Conservation (phyloP, 2,329 filamentous ascomycete genomes). For the Monosporascus sp. region DNA sequence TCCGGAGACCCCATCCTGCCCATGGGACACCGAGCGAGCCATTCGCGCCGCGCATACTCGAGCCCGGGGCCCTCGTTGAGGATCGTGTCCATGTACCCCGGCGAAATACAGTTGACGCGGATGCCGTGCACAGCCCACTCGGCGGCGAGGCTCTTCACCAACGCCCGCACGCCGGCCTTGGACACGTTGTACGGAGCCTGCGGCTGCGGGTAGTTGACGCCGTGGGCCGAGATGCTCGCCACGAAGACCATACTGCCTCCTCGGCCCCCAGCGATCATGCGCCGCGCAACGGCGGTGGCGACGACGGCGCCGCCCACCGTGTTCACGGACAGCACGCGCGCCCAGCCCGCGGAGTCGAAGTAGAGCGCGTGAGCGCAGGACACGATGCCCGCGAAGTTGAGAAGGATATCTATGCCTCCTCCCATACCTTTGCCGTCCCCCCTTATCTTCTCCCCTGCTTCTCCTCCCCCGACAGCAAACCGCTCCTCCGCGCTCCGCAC, state of each 20-base stretch:
- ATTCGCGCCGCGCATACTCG: constrained; percentile 45
- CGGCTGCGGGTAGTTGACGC: constrained; percentile 67
- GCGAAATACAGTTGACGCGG: constrained; percentile 63
- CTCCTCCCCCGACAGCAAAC: constrained; percentile 7
- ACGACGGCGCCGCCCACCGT: constrained; percentile 65
- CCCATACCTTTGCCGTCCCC: constrained; percentile 37
- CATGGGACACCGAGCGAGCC: constrained; percentile 56
- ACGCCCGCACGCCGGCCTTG: constrained; percentile 60
- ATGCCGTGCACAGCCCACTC: constrained; percentile 72
- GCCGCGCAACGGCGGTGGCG: constrained; percentile 55
- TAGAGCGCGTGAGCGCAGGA: constrained; percentile 56
- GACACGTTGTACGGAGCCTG: constrained; percentile 68
- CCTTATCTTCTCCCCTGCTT: constrained; percentile 26
- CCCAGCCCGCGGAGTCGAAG: constrained; percentile 54
- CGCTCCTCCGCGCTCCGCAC: constrained; percentile 18
- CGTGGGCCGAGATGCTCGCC: constrained; percentile 62
- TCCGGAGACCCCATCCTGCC: constrained; percentile 60
- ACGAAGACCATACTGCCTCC: constrained; percentile 62
- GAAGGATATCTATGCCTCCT: constrained; percentile 47
- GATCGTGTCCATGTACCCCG: constrained; percentile 74
- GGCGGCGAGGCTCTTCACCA: constrained; percentile 62
- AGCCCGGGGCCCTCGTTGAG: constrained; percentile 62
- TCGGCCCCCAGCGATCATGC: constrained; percentile 44
- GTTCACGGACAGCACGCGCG: constrained; percentile 64
- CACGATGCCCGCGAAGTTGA: constrained; percentile 66